Evolutionary conservation across 2,329 filamentous ascomycete genomes (phyloP), one percentile per base, ranked within the genome.

Genomic region (Metarhizium guizhouense): DNA sequence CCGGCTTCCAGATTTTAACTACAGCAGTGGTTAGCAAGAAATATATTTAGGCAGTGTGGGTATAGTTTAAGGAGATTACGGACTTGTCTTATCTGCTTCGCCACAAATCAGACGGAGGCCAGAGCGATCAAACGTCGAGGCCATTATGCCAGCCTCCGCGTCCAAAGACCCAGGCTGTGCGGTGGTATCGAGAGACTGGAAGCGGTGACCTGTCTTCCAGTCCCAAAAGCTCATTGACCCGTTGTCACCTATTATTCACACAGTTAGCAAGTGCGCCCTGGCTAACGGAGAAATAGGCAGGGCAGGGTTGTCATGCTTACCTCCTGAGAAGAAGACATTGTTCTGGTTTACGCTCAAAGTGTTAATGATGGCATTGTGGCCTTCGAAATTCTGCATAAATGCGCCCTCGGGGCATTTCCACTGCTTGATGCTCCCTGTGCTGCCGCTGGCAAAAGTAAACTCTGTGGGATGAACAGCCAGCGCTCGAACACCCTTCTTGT

Each of bases 331-430:
- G 57, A 99, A 74, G 16, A 97, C 90, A 64, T 96, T 94, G 68
- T 96, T 90, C 65, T 95, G 89, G 70, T 99, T 99, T 36, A 94
- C 91, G 47, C 90, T 82, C 49, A 99, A 75, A 0, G 91, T 91
- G 73, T 99, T 99, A 75, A 99, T 93, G 69, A 99, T 95, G 58
- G 90, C 84, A 66, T 96, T 96, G 67, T 97, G 93, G 4, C 93
- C 93, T 47, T 96, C 90, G 66, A 97, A 97, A 68, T 97, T 97
- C 71, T 96, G 92, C 94, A 99, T 99, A 69, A 99, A 97, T 16
- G 90, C 90, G 42, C 93, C 95, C 68, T 96, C 91, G 1, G 95
- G 95, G 63, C 92, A 97, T 71, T 97, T 96, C 93, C 94, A 99
- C 74, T 99, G 94, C 77, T 99, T 99, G 74, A 99, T 96, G 68